phyloP scores from a whole-genome alignment of 768 basidiomycete genomes.

The Asterophora parasitica region DNA sequence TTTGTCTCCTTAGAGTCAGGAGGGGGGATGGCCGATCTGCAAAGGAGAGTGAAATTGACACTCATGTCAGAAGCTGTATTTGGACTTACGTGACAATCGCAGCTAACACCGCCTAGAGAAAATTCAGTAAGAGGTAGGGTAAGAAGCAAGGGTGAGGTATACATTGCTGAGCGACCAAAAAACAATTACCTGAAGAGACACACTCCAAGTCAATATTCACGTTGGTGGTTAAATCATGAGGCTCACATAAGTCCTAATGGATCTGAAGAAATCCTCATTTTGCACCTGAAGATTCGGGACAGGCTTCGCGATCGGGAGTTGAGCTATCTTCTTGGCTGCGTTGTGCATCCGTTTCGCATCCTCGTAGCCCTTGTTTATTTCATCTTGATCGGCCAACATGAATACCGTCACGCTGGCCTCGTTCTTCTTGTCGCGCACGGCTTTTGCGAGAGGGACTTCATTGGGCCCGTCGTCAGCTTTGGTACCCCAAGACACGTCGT shows the following conservation, averaged over 20 bases:
- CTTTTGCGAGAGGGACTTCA: constrained; percentile 69
- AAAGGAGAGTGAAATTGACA: neutral
- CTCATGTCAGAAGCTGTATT: neutral
- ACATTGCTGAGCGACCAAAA: constrained; percentile 89
- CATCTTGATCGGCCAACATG: constrained; percentile 82
- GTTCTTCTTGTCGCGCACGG: constrained; percentile 45
- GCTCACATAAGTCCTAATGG: constrained; percentile 80
- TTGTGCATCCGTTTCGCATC: constrained; percentile 82
- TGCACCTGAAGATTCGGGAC: constrained; percentile 56
- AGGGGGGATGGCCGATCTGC: constrained; percentile 43
- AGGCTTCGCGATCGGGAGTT: constrained; percentile 67
- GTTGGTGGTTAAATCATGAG: neutral
- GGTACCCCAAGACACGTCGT: constrained; percentile 94
- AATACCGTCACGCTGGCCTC: constrained; percentile 86
- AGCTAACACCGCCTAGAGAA: constrained; percentile 65
- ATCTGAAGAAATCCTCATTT: constrained; percentile 85
- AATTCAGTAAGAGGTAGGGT: constrained; percentile 5
- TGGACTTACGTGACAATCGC: constrained; percentile 64
- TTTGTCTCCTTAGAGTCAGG: constrained; percentile 43
- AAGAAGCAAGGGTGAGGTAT: neutral
- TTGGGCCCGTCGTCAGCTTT: constrained; percentile 88
- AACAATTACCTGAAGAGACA: constrained; percentile 64
- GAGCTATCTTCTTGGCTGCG: no score
- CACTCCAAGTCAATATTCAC: constrained; percentile 14
- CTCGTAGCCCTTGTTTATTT: constrained; percentile 86